Evolutionary conservation across 805 yeast species (phyloP), one percentile per base, ranked within the genome.

Genomic region (Suhomyces emberorum): DNA sequence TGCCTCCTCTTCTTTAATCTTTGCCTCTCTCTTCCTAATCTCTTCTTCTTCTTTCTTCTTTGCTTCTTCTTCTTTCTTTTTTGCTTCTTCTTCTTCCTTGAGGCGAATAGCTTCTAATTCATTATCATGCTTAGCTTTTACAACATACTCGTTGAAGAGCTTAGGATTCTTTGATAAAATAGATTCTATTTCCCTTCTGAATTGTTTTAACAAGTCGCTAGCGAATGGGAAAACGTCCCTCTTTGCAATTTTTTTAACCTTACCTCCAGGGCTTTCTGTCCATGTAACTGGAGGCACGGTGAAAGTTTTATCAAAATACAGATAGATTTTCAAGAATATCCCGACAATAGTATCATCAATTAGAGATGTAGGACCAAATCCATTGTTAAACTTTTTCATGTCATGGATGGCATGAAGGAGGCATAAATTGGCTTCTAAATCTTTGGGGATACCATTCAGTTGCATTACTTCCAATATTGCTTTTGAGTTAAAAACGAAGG

Each of bases 331-430:
- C 50, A 86, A 57, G 48, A 70, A 87, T 0, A 83, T 53, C 6
- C 81, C 72, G 23, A 80, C 79, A 42, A 76, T 76, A 0, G 86
- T 74, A 43, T 86, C 93, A 55, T 86, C 95, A 37, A 84, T 74
- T 24, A 74, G 57, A 0, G 87, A 77, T 0, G 93, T 83, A 3
- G 93, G 79, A 0, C 88, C 91, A 55, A 81, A 81, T 0, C 95
- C 95, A 53, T 82, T 84, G 42, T 88, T 86, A 60, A 83, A 70
- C 41, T 82, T 74, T 43, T 86, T 70, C 48, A 84, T 68, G 33
- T 82, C 89, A 11, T 72, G 65, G 7, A 76, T 53, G 15, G 79
- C 79, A 37, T 57, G 60, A 10, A 83, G 50, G 23, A 73, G 61
- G 32, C 72, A 67, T 2, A 79, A 48, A 14, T 61, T 48, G 1